phyloP scores from a whole-genome alignment of 108 stramenopile species.

The Mayamaea pseudoterrestris region DNA sequence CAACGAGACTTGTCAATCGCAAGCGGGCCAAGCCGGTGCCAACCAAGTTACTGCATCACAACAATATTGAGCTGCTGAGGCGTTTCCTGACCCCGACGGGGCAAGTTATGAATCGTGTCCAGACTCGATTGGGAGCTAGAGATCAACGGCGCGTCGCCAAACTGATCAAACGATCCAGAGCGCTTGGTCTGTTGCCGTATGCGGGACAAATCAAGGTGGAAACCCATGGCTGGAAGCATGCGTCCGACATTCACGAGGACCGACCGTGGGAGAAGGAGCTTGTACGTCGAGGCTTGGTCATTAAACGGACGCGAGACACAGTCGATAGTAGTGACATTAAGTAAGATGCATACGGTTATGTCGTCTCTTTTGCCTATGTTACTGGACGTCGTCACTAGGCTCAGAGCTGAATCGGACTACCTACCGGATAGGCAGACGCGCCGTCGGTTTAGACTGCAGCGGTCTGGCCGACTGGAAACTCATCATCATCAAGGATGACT shows the following conservation, averaged over 20 bases:
- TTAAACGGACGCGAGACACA: not conserved
- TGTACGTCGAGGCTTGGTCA: slow-evolving; percentile 28
- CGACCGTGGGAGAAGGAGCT: slow-evolving; percentile 47
- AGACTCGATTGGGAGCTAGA: slow-evolving; percentile 65
- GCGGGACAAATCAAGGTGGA: slow-evolving; percentile 69
- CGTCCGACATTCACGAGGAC: slow-evolving; percentile 32
- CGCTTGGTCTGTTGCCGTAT: slow-evolving; percentile 63
- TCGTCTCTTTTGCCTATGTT: too few species aligned
- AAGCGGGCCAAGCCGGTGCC: slow-evolving; percentile 55
- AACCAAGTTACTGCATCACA: slow-evolving; percentile 54
- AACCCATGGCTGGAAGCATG: slow-evolving; percentile 53
- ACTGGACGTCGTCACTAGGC: too few species aligned
- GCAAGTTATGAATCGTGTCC: slow-evolving; percentile 72
- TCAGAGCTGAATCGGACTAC: too few species aligned
- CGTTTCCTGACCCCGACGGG: slow-evolving; percentile 68
- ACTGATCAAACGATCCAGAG: slow-evolving; percentile 62
- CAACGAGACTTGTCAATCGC: slow-evolving; percentile 58
- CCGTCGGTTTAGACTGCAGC: too few species aligned
- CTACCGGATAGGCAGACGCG: too few species aligned
- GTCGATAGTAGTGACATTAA: too few species aligned
- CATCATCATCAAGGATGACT: too few species aligned
- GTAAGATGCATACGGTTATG: too few species aligned
- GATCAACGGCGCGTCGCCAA: slow-evolving; percentile 75
- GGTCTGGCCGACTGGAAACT: too few species aligned
- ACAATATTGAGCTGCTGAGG: slow-evolving; percentile 54